Evolutionary conservation across 371 early-diverging fungal species (phyloP).

Genomic region (Paraphysoderma sedebokerense): DNA sequence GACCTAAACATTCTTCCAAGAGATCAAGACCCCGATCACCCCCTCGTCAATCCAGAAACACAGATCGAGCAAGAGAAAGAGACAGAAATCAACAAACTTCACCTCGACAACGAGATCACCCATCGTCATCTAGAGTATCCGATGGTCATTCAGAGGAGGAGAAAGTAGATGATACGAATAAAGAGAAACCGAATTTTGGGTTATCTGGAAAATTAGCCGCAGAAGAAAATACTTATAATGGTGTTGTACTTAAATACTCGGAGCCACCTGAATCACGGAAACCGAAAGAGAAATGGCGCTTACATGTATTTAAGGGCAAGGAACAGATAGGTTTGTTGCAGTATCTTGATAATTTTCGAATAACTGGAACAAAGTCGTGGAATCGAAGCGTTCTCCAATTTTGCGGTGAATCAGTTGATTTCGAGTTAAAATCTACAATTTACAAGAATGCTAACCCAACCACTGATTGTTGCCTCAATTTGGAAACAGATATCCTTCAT

Average conservation of each 20-base stretch:
- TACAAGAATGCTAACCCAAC: neutral
- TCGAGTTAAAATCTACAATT: neutral
- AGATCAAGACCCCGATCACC: too few relatives aligned
- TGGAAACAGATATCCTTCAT: constrained; percentile 48
- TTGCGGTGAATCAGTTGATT: neutral
- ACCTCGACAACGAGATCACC: too few relatives aligned
- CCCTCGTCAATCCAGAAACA: too few relatives aligned
- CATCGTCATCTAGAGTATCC: too few relatives aligned
- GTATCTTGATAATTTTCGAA: neutral
- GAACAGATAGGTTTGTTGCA: constrained; percentile 53
- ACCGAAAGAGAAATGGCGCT: constrained; percentile 51
- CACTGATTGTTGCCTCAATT: neutral
- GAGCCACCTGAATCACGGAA: constrained; percentile 81
- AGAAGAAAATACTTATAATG: constrained; percentile 66
- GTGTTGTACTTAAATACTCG: constrained; percentile 67
- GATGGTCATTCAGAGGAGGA: too few relatives aligned
- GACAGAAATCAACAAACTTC: too few relatives aligned
- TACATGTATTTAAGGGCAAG: constrained; percentile 82
- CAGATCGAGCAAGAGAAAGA: too few relatives aligned
- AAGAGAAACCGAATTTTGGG: constrained; percentile 53
- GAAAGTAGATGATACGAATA: too few relatives aligned
- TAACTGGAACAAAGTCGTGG: neutral
- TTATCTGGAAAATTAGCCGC: constrained; percentile 68
- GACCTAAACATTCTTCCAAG: too few relatives aligned
- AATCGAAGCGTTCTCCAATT: too few relatives aligned